Conservation (phyloP, 371 early-diverging fungal species). For the Dinochytrium kinnereticum region DNA sequence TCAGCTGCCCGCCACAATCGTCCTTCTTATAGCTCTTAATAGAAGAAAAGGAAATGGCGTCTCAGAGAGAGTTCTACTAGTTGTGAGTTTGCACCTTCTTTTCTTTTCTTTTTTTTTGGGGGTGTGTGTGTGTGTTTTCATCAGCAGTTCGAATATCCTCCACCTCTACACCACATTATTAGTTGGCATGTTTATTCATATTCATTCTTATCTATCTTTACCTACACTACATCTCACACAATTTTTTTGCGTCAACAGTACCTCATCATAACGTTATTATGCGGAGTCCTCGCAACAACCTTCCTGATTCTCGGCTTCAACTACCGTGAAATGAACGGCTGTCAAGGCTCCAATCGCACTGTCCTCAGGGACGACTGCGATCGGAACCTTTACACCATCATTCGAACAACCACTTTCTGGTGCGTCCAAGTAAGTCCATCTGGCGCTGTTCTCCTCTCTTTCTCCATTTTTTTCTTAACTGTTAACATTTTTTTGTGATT, state of each 20-base stretch:
- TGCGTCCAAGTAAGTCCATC: neutral
- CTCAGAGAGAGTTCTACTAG: neutral
- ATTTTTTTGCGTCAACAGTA: neutral
- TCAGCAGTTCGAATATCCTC: too few species aligned
- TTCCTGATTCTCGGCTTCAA: constrained; percentile 8
- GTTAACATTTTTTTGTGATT: neutral
- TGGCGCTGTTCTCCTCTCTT: neutral
- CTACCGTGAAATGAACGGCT: neutral
- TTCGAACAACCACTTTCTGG: neutral
- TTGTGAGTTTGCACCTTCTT: too few species aligned
- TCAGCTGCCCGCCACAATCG: constrained; percentile 7
- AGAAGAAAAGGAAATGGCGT: constrained; percentile 5
- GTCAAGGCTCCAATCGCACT: neutral
- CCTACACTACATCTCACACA: neutral
- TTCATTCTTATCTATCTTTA: neutral
- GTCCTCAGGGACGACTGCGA: neutral
- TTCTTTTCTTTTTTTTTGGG: too few species aligned
- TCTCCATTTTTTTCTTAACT: neutral
- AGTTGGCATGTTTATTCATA: too few species aligned
- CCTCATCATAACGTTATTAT: neutral
- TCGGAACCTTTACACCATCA: neutral
- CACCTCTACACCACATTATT: too few species aligned
- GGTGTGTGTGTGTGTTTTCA: too few species aligned
- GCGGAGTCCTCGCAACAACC: neutral
- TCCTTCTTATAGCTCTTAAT: neutral